Evolutionary conservation across 2,329 filamentous ascomycete genomes (phyloP), one percentile per base, ranked within the genome.

Genomic region (Curvularia sp.): DNA sequence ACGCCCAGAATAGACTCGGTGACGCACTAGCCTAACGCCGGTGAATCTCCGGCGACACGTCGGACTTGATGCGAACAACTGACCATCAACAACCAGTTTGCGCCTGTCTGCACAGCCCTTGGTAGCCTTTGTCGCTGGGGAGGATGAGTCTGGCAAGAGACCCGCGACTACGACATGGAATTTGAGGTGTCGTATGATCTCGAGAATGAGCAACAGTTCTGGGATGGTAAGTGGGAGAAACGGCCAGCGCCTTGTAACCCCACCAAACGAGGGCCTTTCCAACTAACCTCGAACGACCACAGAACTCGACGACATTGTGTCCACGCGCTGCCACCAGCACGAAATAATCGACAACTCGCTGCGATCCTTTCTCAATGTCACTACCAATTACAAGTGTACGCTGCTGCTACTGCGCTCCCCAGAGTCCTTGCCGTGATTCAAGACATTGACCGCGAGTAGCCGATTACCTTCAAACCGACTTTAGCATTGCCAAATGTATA

Each of bases 181-280:
- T 86, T 87, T 79, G 89, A 93, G 78, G 85, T 85, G 73, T 85
- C 84, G 70, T 85, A 86, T 78, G 84, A 83, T 74, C 84, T 91
- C 78, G 89, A 93, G 79, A 89, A 87, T 78, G 91, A 92, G 80
- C 86, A 92, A 77, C 89, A 93, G 79, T 93, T 97, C 81, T 97
- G 93, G 94, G 84, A 88, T 79, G 91, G 93, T 96, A 77, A 76
- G 50, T 35, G 22, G 13, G 33, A 35, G 33, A 35, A 35, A 35
- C 1, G 12, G 13, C 33, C 33, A 35, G 43, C 33, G 30, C 6
- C 15, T 20, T 31, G n/a, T 74, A 53, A 69, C 67, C 69, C 59
- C 61, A 63, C 66, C 53, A 61, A 46, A 53, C 47, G 30, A 56
- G 41, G 18, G 18, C 38, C 22, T 26, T 31, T 31, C 56, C 58